Evolutionary conservation across 2,329 filamentous ascomycete genomes (phyloP), one percentile per base, ranked within the genome.

Genomic region (Aspergillus sp.): DNA sequence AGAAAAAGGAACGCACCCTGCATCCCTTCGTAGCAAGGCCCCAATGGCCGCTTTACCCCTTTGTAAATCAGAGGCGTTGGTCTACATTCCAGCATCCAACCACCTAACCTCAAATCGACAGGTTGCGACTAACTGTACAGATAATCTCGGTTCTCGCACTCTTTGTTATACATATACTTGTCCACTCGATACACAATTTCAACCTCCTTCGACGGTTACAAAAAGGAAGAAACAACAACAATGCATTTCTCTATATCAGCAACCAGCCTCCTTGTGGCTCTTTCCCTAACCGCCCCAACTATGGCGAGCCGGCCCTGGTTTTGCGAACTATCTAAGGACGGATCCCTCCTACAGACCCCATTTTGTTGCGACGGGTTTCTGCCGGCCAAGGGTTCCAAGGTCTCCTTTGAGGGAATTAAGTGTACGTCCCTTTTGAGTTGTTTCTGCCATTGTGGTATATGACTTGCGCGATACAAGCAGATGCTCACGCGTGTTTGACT

Each of bases 331-430:
- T 66, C 68, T 2, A 50, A 53, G 14, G 70, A 71, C 23, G 62
- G 66, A 0, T 63, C 62, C 43, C 65, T 70, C 60, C 31, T 71
- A 27, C 70, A 73, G 57, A 41, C 57, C 17, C 63, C 70, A 14
- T 73, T 61, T 60, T 73, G 70, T 63, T 73, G 70, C 40, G 65
- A 68, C 21, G 63, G 62, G 17, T 41, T 70, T 51, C 31, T 43
- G 9, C 54, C 64, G 4, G 61, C 65, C 6, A 39, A 43, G 17
- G 51, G 63, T 48, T 68, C 65, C 8, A 40, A 63, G 19, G 56
- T 64, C n/a, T 61, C 61, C 4, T 64, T 66, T 23, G 58, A 63
- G 56, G 69, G 64, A 14, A 9, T 52, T 7, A 60, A 68, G 47
- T 71, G 68, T 72, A 60, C 9, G 68, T 59, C 31, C 52, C 12